Base-by-base conservation (phyloP, 2,329 filamentous ascomycete genomes). In the Ceratocystis cubensis region DNA sequence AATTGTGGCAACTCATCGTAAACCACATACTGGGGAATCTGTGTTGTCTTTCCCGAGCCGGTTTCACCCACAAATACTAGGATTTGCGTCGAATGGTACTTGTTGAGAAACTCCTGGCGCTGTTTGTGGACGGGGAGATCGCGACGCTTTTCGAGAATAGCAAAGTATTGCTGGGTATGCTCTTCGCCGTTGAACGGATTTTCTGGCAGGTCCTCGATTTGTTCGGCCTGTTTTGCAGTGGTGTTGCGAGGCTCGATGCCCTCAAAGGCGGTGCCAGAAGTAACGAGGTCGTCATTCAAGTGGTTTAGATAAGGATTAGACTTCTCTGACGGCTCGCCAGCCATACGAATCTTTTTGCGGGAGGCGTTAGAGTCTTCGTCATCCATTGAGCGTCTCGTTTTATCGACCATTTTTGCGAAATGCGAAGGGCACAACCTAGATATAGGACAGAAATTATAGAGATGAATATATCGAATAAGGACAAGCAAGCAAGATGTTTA, bases 51-150 rank as follows among this genome's bases (percentile, higher is more conserved):
- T 79, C 94, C 94, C 71, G 94, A 99, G 84, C 95, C 94, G 7
- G 94, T 99, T 81, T 99, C 94, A 79, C 94, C 94, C 70, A 99
- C 94, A 73, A 99, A 96, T 72, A 99, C 94, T 69, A 99, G 85
- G 71, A 99, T 96, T 78, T 99, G 94, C 28, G 87, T 90, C 72
- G 88, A 85, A 73, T 99, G 95, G 78, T 95, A 99, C 73, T 96
- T 84, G 73, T 92, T 80, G 68, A 99, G 82, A 74, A 99, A 99
- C 75, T 99, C 94, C 76, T 94, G 85, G 76, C 89, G 87, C 77
- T 99, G 94, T 74, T 91, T 87, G 76, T 96, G 87, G 56, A 99
- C 94, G 15, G 94, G 94, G 69, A 99, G 82, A 71, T 91, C 87
- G 74, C 92, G 85, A 71, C 94, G 83, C 66, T 83, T 84, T 78